Base-by-base conservation (phyloP, 2,329 filamentous ascomycete species). In the Colletotrichum musicola region DNA sequence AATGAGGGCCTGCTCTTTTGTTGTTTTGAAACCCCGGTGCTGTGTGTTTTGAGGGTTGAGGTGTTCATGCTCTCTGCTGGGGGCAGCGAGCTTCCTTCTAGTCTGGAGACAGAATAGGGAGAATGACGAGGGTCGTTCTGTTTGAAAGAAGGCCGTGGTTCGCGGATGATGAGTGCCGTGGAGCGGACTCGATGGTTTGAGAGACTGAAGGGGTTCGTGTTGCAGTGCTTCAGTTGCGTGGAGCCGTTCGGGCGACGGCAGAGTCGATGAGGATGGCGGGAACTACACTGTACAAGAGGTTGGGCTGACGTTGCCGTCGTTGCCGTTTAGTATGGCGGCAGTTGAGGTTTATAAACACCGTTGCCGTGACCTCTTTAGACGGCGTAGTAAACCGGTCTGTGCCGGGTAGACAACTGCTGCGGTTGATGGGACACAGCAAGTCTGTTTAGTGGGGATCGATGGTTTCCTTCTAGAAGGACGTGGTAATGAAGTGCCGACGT, bases 141-240 rank as follows among this genome's bases (percentile, higher is more conserved):
- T 47, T 53, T 35, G 54, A 38, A 38, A 38, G 14, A 55, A 61
- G 50, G 49, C 51, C 59, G 38, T 50, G 22, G 22, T 53, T 25
- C 51, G 64, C 7, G 30, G 30, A 35, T 35, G 59, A 10, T 67
- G 38, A 6, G 44, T 67, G 64, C 64, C 64, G 64, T 63, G 44
- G 50, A 64, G 46, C 51, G 47, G 53, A 58, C 60, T 58, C 35
- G 61, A 46, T 44, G 53, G 59, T 67, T 47, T 42, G 38, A 12
- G 51, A n/a, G 51, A 18, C 44, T 49, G 56, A 27, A 22, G 44
- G 63, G 59, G 51, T 30, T 53, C 47, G 25, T n/a, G 44, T 63
- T 40, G 44, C 30, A 60, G 44, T 51, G 57, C 57, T 27, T 60
- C 46, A 42, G 46, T 42, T 42, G 14, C 46, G 57, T 51, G 46